Conservation (phyloP, 495 filamentous ascomycete genomes). For the Hypomontagnella submonticulosa region DNA sequence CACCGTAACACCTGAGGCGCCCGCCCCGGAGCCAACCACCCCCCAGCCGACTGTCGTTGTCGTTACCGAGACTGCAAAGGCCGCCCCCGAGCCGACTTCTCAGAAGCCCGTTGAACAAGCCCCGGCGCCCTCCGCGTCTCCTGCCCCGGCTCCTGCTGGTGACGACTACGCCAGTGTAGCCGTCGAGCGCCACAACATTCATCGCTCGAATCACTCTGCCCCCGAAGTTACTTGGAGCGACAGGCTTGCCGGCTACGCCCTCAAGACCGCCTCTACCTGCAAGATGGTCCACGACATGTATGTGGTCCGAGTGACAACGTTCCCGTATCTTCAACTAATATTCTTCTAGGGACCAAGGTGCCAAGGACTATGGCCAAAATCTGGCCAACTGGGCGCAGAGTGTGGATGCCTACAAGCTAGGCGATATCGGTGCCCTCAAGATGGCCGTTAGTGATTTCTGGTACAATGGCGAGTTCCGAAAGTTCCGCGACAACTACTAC, state of each 20-base stretch:
- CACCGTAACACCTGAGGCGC: slow-evolving; percentile 38
- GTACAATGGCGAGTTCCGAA: slow-evolving; percentile 81
- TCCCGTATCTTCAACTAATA: slow-evolving; percentile 35
- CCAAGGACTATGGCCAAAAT: slow-evolving; percentile 86
- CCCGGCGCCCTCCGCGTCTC: slow-evolving; percentile 2
- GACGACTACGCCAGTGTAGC: slow-evolving; percentile 58
- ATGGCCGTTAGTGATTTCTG: slow-evolving; percentile 77
- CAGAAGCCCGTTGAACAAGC: background rate
- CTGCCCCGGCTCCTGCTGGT: slow-evolving; percentile 1
- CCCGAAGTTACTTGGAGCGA: slow-evolving; percentile 70
- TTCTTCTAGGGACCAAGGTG: slow-evolving; percentile 57
- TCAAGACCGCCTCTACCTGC: slow-evolving; percentile 63
- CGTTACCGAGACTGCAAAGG: slow-evolving; percentile 40
- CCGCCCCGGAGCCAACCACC: slow-evolving; percentile 18
- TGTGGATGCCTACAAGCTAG: slow-evolving; percentile 42
- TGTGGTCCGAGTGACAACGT: slow-evolving; percentile 48
- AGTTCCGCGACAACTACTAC: slow-evolving; percentile 53
- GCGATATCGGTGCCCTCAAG: slow-evolving; percentile 61
- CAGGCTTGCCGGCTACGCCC: slow-evolving; percentile 70
- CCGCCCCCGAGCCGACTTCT: slow-evolving; percentile 27
- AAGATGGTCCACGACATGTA: slow-evolving; percentile 81
- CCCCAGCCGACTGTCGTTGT: slow-evolving; percentile 18
- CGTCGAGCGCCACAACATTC: slow-evolving; percentile 83
- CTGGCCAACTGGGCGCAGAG: slow-evolving; percentile 65
- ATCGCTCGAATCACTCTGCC: slow-evolving; percentile 85